phyloP scores from a whole-genome alignment of 1,139 yeast genomes.

The Yamadazyma epiphylla region DNA sequence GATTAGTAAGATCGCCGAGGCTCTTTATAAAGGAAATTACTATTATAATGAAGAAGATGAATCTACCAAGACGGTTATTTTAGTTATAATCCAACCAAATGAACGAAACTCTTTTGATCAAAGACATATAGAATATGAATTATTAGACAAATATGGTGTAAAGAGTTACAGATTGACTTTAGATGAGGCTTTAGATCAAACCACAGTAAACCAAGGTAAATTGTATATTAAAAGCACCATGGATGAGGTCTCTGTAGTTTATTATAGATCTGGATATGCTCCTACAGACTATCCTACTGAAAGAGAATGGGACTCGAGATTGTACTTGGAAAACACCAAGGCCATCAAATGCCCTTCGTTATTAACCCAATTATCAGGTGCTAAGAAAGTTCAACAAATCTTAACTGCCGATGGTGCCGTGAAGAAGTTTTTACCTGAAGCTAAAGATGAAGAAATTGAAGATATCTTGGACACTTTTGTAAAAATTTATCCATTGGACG shows the following conservation, averaged over 20 bases:
- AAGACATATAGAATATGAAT: constrained; percentile 70
- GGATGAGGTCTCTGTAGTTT: constrained; percentile 81
- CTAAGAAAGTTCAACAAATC: constrained; percentile 89
- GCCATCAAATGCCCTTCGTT: constrained; percentile 93
- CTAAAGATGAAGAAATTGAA: constrained; percentile 20
- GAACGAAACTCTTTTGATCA: constrained; percentile 93
- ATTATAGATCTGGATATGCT: constrained; percentile 84
- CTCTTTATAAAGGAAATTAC: constrained; percentile 63
- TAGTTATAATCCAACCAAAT: constrained; percentile 77
- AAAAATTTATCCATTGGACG: constrained; percentile 79
- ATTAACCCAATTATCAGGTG: constrained; percentile 84
- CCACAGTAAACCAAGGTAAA: constrained; percentile 39
- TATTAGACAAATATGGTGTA: constrained; percentile 54
- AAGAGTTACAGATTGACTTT: constrained; percentile 65
- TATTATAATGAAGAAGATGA: constrained; percentile 39
- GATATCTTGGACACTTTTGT: constrained; percentile 67
- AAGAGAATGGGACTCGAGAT: constrained; percentile 74
- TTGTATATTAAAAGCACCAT: constrained; percentile 50
- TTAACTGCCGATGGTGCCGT: constrained; percentile 56
- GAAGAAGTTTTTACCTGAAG: constrained; percentile 39
- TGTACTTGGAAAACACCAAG: constrained; percentile 61
- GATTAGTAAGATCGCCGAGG: constrained; percentile 56
- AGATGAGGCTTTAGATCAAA: constrained; percentile 48
- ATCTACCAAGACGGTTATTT: constrained; percentile 47
- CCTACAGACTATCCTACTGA: constrained; percentile 66